Percentiles rank a stretch among this genome's conserved stretches.
phyloP scores from a whole-genome alignment of 2,329 filamentous ascomycete genomes.

The Colletotrichum tropicicola region DNA sequence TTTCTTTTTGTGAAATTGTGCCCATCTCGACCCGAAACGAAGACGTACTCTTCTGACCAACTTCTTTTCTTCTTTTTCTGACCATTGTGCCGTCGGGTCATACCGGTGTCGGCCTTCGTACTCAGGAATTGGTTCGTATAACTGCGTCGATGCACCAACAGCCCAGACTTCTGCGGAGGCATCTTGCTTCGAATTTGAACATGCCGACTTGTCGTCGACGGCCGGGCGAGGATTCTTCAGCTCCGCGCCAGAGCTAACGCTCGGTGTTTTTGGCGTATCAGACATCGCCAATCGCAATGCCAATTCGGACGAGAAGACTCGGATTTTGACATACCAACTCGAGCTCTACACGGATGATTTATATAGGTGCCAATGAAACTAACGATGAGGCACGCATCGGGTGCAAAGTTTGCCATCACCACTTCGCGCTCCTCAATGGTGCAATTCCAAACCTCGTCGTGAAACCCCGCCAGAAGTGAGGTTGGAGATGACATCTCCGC shows the following conservation, averaged over 20 bases:
- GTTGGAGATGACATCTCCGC: neutral
- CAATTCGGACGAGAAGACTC: neutral
- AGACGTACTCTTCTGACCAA: slow-evolving; percentile 59
- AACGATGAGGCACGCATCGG: fast-evolving
- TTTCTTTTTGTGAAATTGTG: neutral
- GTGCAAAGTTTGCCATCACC: slow-evolving; percentile 10
- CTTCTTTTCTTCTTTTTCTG: slow-evolving; percentile 63
- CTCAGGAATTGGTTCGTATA: slow-evolving; percentile 58
- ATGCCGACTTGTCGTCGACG: neutral
- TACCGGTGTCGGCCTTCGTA: slow-evolving; percentile 69
- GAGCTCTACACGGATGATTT: no score
- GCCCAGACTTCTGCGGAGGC: slow-evolving; percentile 11
- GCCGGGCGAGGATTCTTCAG: neutral
- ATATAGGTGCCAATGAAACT: neutral
- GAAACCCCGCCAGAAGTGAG: neutral
- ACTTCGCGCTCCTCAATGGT: slow-evolving; percentile 2
- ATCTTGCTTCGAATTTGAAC: neutral
- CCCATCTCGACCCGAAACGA: neutral
- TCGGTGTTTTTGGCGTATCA: neutral
- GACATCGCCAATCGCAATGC: no score
- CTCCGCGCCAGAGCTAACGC: neutral
- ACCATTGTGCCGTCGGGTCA: slow-evolving; percentile 66
- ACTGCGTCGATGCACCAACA: slow-evolving; percentile 16
- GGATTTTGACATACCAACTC: neutral
- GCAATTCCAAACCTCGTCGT: slow-evolving; percentile 9